A percentile compares a stretch with the other conserved stretches of the same genome.
Evolutionary conservation across 2,329 filamentous ascomycete genomes (phyloP).

Genomic region (Colletotrichum gloeosporioides): DNA sequence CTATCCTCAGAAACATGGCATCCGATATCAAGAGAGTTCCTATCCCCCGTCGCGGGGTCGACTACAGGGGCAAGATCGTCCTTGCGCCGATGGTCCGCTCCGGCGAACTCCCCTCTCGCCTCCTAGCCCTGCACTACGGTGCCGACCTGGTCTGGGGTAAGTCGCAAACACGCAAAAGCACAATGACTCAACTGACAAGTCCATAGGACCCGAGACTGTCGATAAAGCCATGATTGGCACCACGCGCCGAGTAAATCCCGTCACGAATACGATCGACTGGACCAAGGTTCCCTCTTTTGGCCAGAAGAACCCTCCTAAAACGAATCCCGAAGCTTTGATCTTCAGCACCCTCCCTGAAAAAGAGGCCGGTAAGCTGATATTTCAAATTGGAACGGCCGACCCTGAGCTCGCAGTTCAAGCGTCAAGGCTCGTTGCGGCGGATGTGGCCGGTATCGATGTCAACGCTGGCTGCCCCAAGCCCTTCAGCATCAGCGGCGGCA

Average conservation of each 20-base stretch:
- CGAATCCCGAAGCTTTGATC: conserved; percentile 71
- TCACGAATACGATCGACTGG: conserved; percentile 84
- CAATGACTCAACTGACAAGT: neutral
- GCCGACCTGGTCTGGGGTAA: conserved; percentile 95
- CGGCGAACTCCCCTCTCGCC: conserved; percentile 90
- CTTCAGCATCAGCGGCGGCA: conserved; percentile 91
- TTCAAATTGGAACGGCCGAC: conserved; percentile 89
- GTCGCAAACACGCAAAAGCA: conserved; percentile 27
- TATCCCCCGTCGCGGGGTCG: conserved; percentile 86
- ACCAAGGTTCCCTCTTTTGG: conserved; percentile 77
- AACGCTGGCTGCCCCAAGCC: conserved; percentile 99
- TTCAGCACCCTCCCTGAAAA: conserved; percentile 82
- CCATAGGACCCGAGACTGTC: conserved; percentile 85
- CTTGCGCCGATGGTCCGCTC: conserved; percentile 98
- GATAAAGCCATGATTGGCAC: conserved; percentile 92
- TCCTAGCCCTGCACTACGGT: conserved; percentile 91
- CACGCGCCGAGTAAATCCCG: conserved; percentile 75
- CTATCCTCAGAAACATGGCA: conserved; percentile 60
- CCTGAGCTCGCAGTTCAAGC: conserved; percentile 84
- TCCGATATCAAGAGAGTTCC: conserved; percentile 71
- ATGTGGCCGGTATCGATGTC: conserved; percentile 94
- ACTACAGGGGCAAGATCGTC: conserved; percentile 92
- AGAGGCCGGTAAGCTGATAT: conserved; percentile 80
- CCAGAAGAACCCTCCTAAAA: conserved; percentile 59
- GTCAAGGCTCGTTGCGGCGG: conserved; percentile 80